Conservation (phyloP, 2,329 filamentous ascomycete genomes). For the Aspergillus fumigatiaffinis region DNA sequence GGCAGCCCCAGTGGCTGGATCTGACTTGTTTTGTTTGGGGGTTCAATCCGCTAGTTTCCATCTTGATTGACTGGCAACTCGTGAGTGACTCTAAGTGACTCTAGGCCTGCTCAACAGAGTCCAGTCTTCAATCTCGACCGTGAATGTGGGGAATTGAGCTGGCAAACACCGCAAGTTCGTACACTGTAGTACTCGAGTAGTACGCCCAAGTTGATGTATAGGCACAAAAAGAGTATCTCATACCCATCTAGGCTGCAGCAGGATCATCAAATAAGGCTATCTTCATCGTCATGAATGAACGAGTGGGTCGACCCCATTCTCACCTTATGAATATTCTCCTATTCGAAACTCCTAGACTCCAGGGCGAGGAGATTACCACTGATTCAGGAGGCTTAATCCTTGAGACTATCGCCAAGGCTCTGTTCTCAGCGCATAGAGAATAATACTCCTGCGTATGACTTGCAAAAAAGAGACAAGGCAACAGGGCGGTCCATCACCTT, state of each 20-base stretch:
- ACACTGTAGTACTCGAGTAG: not conserved
- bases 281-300: not conserved
- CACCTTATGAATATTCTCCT: not conserved
- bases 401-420: not conserved
- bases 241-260: not conserved
- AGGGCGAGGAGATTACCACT: not conserved
- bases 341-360: not conserved
- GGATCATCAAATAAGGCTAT: not conserved
- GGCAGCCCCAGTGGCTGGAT: not conserved
- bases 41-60: too few relatives aligned
- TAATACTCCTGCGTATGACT: not conserved
- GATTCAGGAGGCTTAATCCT: not conserved
- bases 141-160: constrained; percentile 10
- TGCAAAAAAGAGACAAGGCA: not conserved
- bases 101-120: not conserved
- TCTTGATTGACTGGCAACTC: not conserved
- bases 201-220: not conserved
- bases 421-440: not conserved
- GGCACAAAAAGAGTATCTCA: not conserved
- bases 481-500: constrained; percentile 1
- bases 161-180: not conserved
- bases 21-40: not conserved
- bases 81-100: not conserved
- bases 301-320: not conserved
- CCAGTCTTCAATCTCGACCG: not conserved